Evolutionary conservation across 176 grass and related monocot species (phyloP).

Genomic region (Carex scoparia): DNA sequence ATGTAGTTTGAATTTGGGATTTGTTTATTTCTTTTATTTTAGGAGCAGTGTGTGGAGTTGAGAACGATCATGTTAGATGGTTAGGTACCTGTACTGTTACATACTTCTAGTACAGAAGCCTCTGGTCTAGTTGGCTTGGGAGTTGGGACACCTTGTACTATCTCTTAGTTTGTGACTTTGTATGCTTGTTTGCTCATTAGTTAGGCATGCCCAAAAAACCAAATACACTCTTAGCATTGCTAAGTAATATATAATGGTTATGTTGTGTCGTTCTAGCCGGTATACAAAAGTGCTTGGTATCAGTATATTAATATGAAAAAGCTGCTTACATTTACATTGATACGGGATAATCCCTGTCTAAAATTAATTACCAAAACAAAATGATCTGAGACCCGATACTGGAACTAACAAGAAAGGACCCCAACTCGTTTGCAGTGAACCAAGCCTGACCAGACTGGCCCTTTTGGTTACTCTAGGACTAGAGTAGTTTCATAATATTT

Average conservation of each 20-base stretch:
- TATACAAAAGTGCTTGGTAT: background rate
- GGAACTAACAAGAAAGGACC: background rate
- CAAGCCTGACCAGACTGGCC: background rate
- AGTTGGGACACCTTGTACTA: background rate
- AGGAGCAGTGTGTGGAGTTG: background rate
- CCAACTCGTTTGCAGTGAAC: background rate
- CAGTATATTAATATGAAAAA: background rate
- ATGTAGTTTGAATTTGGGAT: background rate
- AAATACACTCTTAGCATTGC: background rate
- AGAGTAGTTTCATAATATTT: background rate
- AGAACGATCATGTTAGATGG: background rate
- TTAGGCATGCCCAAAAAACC: background rate
- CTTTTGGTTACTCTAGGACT: background rate
- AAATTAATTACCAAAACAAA: background rate
- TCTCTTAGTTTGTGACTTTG: background rate
- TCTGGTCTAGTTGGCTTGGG: background rate
- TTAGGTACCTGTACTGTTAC: background rate
- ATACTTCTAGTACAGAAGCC: background rate
- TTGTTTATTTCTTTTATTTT: background rate
- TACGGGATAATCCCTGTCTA: background rate
- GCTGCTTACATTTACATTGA: background rate
- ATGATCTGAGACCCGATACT: background rate
- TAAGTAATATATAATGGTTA: background rate
- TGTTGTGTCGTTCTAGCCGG: background rate
- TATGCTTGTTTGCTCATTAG: background rate